Conservation (phyloP, 805 yeast species). For the Ogataea corticis region DNA sequence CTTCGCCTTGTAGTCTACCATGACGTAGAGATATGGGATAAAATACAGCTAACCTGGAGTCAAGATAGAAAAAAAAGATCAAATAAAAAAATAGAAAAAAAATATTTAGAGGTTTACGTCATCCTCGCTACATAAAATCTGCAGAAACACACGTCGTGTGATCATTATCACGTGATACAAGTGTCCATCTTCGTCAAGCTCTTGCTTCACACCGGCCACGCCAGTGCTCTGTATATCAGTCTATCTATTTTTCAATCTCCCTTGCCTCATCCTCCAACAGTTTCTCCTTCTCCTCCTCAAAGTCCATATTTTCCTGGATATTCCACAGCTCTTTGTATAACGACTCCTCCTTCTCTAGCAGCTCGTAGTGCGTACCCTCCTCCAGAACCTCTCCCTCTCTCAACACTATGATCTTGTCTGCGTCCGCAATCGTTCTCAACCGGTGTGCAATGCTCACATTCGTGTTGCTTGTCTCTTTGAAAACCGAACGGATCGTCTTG, state of each 20-base stretch:
- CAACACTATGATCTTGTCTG: constrained; percentile 89
- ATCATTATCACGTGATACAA: no score
- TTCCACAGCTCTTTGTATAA: constrained; percentile 85
- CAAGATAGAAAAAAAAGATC: neutral
- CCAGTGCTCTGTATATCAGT: neutral
- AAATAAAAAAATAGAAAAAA: constrained; percentile 1
- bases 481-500: constrained; percentile 68
- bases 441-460: constrained; percentile 93
- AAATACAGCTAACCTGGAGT: neutral
- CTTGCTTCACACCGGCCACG: no score
- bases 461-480: constrained; percentile 59
- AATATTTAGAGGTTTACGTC: neutral
- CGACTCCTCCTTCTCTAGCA: constrained; percentile 55
- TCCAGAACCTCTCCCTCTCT: constrained; percentile 78
- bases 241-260: neutral
- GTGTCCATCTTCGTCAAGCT: no score
- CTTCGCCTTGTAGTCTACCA: constrained; percentile 75
- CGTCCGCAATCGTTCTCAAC: constrained; percentile 87
- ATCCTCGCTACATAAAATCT: neutral
- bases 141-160: no score
- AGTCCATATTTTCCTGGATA: constrained; percentile 79
- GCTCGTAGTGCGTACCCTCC: constrained; percentile 77
- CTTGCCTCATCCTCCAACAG: neutral
- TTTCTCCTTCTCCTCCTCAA: constrained; percentile 39
- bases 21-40: constrained; percentile 17